A percentile compares a stretch with the other conserved stretches of the same genome.
Evolutionary conservation across 176 grass and related monocot species (phyloP).

Genomic region (Zea mays): DNA sequence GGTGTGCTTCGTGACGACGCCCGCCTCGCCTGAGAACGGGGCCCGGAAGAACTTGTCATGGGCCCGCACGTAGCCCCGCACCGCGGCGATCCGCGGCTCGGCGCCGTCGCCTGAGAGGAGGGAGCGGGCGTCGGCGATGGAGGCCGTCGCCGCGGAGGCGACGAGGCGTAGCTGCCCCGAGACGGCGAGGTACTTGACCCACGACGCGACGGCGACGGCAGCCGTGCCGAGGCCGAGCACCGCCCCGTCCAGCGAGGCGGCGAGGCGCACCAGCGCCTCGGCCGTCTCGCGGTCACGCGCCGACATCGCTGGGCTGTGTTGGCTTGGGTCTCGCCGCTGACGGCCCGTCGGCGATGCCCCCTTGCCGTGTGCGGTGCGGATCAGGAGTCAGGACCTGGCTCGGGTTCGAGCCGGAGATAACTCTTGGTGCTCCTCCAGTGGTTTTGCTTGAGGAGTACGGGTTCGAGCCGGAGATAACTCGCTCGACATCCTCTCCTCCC

Average conservation of each 20-base stretch:
- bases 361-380: neutral
- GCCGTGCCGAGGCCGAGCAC: constrained; percentile 72
- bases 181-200: constrained; percentile 65
- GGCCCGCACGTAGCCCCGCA: constrained; percentile 64
- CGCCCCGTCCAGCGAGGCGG: constrained; percentile 74
- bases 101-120: constrained; percentile 35
- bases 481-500: too few relatives aligned
- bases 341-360: constrained; percentile 18
- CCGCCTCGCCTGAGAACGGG: constrained; percentile 54
- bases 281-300: constrained; percentile 69
- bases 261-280: constrained; percentile 57
- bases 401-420: constrained; percentile 4
- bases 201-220: constrained; percentile 53
- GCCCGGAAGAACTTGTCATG: constrained; percentile 41
- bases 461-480: too few relatives aligned
- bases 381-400: neutral
- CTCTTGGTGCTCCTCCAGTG: neutral
- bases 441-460: too few relatives aligned
- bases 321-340: constrained; percentile 14
- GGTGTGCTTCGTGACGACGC: constrained; percentile 61
- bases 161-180: constrained; percentile 67
- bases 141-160: constrained; percentile 45
- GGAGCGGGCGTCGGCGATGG: constrained; percentile 60
- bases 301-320: constrained; percentile 48
- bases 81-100: constrained; percentile 39